These are phyloP conservation scores for Backusella parvicylindrica DNA, from an alignment of 192 early-diverging fungal genomes.

Conservation along the genomic window DNA sequence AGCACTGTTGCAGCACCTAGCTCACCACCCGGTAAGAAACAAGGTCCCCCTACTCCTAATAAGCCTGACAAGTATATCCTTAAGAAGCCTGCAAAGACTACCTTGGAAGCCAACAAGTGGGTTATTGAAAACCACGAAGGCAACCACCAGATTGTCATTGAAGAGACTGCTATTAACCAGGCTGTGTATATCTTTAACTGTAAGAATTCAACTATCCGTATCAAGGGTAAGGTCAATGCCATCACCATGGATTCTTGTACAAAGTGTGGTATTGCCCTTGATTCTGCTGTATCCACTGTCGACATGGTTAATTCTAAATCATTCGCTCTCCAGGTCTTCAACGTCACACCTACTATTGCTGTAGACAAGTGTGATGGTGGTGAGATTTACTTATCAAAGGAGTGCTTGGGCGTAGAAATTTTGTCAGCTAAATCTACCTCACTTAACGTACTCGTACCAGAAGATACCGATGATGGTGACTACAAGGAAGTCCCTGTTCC, in stretches of 20 bases:
- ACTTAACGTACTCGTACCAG: constrained; percentile 82
- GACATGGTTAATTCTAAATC: constrained; percentile 92
- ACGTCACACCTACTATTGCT: constrained; percentile 76
- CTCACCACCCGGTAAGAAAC: constrained; percentile 28
- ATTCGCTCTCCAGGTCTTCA: constrained; percentile 81
- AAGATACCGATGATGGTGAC: constrained; percentile 67
- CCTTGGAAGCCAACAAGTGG: constrained; percentile 92
- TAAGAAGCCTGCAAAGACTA: constrained; percentile 76
- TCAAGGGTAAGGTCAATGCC: constrained; percentile 92
- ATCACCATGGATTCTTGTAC: constrained; percentile 88
- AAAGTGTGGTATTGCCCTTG: constrained; percentile 83
- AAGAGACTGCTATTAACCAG: constrained; percentile 79
- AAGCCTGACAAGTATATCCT: constrained; percentile 52
- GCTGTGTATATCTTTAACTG: constrained; percentile 95
- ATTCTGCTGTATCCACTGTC: constrained; percentile 78
- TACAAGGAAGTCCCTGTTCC: constrained; percentile 85
- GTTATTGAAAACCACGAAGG: constrained; percentile 84
- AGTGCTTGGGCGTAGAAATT: constrained; percentile 76
- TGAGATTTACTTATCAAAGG: constrained; percentile 84
- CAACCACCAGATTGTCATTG: constrained; percentile 72
- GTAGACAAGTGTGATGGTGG: constrained; percentile 94
- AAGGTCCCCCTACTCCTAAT: constrained; percentile 50
- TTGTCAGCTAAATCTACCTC: constrained; percentile 92
- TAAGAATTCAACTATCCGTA: constrained; percentile 82
- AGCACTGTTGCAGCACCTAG: constrained; percentile 47